These are phyloP conservation scores for Aspergillus alliaceus DNA, from an alignment of 2,329 filamentous ascomycete species.

Conservation along the genomic window DNA sequence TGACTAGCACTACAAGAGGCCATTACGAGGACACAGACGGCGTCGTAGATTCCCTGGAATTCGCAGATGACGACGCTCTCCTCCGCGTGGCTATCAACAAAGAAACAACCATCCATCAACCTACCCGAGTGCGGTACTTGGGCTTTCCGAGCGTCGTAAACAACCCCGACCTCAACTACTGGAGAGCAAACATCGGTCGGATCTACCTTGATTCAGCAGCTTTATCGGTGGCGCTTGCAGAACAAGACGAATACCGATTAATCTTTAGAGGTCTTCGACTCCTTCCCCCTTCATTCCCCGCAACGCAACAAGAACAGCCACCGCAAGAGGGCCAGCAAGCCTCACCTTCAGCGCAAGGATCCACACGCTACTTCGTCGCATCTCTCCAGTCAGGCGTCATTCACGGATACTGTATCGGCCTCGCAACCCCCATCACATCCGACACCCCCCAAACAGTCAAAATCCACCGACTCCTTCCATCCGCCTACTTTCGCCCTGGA, in stretches of 20 bases:
- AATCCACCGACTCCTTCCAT: constrained; percentile 13
- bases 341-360: not conserved
- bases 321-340: not conserved
- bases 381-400: constrained; percentile 12
- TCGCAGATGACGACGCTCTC: constrained; percentile 18
- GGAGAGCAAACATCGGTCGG: constrained; percentile 16
- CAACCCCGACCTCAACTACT: constrained; percentile 13
- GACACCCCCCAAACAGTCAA: not conserved
- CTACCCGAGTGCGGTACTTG: constrained; percentile 21
- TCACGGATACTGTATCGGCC: constrained; percentile 20
- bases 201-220: constrained; percentile 22
- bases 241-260: constrained; percentile 9
- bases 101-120: constrained; percentile 17
- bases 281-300: constrained; percentile 7
- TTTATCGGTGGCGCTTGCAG: constrained; percentile 11
- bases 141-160: constrained; percentile 9
- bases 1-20: not conserved
- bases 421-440: constrained; percentile 1
- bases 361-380: constrained; percentile 15
- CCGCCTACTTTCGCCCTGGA: constrained; percentile 3
- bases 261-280: constrained; percentile 17
- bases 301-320: not conserved
- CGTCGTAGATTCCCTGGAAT: constrained; percentile 19
- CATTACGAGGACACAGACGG: constrained; percentile 21
- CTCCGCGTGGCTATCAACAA: constrained; percentile 19